Evolutionary conservation across 2,329 filamentous ascomycete species (phyloP), one percentile per base, ranked within the genome.

Genomic region (Apiospora sp.): DNA sequence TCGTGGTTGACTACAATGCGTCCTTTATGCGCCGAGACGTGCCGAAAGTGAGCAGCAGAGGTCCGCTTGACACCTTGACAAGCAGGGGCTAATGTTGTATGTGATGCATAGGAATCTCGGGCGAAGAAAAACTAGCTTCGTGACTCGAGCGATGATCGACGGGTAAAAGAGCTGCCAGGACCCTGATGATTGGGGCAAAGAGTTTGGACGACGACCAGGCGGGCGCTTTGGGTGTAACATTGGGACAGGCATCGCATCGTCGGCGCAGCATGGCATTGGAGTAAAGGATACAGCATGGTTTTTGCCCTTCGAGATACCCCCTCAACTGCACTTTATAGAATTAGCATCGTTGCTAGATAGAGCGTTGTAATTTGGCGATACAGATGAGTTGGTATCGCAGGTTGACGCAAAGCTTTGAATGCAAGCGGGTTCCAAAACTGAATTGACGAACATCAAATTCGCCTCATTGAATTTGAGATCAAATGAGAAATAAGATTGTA

Each of bases 1-100:
- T 91, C 84, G 89, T 92, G 79, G 90, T 92, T 46, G 91, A 92
- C 74, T 85, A 88, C 2, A 87, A 89, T 37, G 83, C 83, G 70
- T 80, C 82, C 13, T 89, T 87, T 73, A 83, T 86, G 61, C 86
- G 90, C 54, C 88, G 88, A 74, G 88, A 89, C 74, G 79, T 88
- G 13, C 85, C 86, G 4, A 84, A 87, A 43, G 77, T 82, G n/a
- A 84, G 84, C 12, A 86, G 86, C 74, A 83, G 86, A 72, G 77
- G 80, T 70, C 68, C 16, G 54, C 72, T 70, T 34, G 79, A 78
- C 34, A 72, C 73, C 19, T 51, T 81, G 72, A 73, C 69, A 79
- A 80, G 70, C 74, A 78, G 72, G 68, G 75, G 71, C 72, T 76
- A 73, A 75, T 67, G 54, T 46, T 61, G 69, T 46, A 8, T 68